A percentile compares a stretch with the other conserved stretches of the same genome.
Evolutionary conservation across 177 flowering plant species (phyloP).

Genomic region (Telopea speciosissima): DNA sequence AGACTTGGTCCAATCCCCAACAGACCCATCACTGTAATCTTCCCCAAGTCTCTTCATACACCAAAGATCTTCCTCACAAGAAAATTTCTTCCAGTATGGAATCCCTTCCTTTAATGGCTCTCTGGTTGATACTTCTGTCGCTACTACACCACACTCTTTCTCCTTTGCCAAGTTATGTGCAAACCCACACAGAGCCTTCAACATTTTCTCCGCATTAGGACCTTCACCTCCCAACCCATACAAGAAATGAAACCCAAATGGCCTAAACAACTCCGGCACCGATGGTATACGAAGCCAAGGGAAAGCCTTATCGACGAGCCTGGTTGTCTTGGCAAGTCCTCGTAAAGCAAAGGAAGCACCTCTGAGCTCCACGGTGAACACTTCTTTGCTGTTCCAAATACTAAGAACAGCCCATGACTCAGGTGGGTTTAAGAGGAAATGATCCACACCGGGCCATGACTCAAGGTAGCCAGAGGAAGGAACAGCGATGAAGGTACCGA

Average conservation of each 20-base stretch:
- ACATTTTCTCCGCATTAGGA: constrained; percentile 35
- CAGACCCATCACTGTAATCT: constrained; percentile 72
- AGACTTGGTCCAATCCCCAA: constrained; percentile 97
- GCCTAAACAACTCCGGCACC: constrained; percentile 71
- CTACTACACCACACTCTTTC: constrained; percentile 70
- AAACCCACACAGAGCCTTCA: constrained; percentile 48
- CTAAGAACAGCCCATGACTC: constrained; percentile 89
- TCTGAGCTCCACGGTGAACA: constrained; percentile 53
- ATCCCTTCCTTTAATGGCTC: constrained; percentile 72
- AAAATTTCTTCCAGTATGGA: constrained; percentile 83
- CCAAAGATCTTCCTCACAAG: constrained; percentile 89
- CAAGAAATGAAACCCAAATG: constrained; percentile 75
- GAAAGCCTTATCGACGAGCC: constrained; percentile 58
- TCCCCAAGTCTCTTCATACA: constrained; percentile 83
- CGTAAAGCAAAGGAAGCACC: constrained; percentile 59
- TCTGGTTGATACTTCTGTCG: constrained; percentile 61
- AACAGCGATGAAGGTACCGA: constrained; percentile 83
- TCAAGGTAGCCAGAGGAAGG: constrained; percentile 22
- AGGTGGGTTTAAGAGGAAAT: constrained; percentile 57
- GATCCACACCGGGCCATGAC: constrained; percentile 41
- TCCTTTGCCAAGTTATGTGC: constrained; percentile 82
- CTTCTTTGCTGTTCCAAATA: constrained; percentile 78
- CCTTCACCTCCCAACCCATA: constrained; percentile 93
- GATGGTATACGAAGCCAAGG: constrained; percentile 81
- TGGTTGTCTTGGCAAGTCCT: constrained; percentile 46